Percentiles rank a stretch among this genome's conserved stretches.
Evolutionary conservation across 257 asterid species (phyloP).

Genomic region (Capsicum baccatum): DNA sequence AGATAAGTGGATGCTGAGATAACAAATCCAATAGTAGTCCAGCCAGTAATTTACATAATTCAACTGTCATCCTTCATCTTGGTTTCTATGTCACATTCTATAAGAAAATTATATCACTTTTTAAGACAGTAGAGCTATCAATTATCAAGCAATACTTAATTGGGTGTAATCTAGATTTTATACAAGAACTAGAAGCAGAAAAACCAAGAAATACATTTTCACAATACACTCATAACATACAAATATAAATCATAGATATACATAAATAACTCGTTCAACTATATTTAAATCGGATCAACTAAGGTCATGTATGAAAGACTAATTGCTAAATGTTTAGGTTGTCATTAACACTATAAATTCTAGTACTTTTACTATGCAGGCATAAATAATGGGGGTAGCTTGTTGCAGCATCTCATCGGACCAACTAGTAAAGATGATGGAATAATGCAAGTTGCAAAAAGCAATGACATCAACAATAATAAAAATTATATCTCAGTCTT

Average conservation of each 20-base stretch:
- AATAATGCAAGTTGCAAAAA: too few relatives aligned
- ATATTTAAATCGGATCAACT: background rate
- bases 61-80: conserved; percentile 73
- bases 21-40: conserved; percentile 88
- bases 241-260: background rate
- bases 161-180: background rate
- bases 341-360: too few relatives aligned
- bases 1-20: conserved; percentile 88
- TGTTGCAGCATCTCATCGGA: too few relatives aligned
- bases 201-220: background rate
- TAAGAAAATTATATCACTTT: background rate
- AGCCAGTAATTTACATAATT: conserved; percentile 63
- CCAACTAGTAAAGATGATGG: too few relatives aligned
- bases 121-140: background rate
- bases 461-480: too few relatives aligned
- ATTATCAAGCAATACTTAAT: background rate
- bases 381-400: too few relatives aligned
- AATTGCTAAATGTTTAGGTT: too few relatives aligned
- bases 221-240: background rate
- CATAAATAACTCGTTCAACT: background rate
- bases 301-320: background rate
- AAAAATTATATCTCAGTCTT: too few relatives aligned
- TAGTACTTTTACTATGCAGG: too few relatives aligned
- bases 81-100: conserved; percentile 50
- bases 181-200: conserved; percentile 1